These are phyloP conservation scores for Talaromyces islandicus DNA, from an alignment of 2,329 filamentous ascomycete species.

Conservation along the genomic window DNA sequence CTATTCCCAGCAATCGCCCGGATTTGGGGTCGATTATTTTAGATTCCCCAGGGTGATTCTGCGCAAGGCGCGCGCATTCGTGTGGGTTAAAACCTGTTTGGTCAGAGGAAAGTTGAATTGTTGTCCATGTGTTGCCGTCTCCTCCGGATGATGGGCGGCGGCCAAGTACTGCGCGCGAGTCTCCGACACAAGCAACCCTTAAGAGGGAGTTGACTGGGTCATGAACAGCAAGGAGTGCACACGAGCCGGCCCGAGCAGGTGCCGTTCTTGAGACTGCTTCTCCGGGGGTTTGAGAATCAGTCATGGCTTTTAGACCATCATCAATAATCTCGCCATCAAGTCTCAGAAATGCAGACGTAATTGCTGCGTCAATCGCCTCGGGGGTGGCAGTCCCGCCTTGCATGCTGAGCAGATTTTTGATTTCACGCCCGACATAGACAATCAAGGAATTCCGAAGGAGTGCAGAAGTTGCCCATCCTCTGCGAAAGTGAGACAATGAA, in stretches of 20 bases:
- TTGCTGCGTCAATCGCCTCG: background rate
- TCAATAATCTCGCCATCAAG: background rate
- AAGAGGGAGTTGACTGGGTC: constrained; percentile 50
- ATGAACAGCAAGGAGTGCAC: constrained; percentile 58
- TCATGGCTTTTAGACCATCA: background rate
- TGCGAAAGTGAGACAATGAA: background rate
- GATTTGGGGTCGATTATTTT: constrained; percentile 45
- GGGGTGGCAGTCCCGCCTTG: background rate
- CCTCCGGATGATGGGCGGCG: background rate
- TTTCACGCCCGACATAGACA: background rate
- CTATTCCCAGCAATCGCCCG: constrained; percentile 57
- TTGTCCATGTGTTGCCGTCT: background rate
- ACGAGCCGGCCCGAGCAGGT: constrained; percentile 49
- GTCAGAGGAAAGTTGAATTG: constrained; percentile 33
- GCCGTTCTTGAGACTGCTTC: constrained; percentile 18
- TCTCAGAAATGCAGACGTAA: background rate
- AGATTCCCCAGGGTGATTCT: constrained; percentile 58
- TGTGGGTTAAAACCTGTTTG: constrained; percentile 59
- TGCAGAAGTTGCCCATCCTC: background rate
- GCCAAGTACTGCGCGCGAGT: constrained; percentile 62
- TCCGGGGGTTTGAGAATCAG: background rate
- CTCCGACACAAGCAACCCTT: constrained; percentile 60
- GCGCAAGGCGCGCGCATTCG: constrained; percentile 51
- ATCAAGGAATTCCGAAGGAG: background rate
- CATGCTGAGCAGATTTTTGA: background rate